These are phyloP conservation scores for Blastobotrys robertii DNA, from an alignment of 805 yeast species.

Conservation along the genomic window DNA sequence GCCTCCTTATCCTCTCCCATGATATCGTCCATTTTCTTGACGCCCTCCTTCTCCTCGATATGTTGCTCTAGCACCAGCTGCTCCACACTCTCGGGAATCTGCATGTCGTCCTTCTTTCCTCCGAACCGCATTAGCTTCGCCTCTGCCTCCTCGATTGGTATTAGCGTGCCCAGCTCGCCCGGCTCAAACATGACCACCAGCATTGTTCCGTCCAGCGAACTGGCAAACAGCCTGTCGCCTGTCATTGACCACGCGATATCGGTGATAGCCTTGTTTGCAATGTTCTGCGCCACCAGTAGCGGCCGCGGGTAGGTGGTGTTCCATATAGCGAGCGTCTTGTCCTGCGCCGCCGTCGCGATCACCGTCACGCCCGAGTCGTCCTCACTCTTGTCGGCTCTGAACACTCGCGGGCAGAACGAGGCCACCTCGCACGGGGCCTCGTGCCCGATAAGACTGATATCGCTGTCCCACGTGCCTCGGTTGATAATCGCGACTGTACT, in stretches of 20 bases:
- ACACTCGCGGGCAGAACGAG: conserved; percentile 39
- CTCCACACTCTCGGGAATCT: conserved; percentile 77
- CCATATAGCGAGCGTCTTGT: conserved; percentile 82
- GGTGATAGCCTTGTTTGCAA: conserved; percentile 68
- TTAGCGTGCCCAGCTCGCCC: conserved; percentile 33
- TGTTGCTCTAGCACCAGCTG: conserved; percentile 67
- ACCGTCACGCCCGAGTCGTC: conserved; percentile 44
- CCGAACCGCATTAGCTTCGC: conserved; percentile 75
- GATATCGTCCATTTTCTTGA: conserved; percentile 33
- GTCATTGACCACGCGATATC: conserved; percentile 85
- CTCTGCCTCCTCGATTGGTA: conserved; percentile 58
- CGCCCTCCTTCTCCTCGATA: conserved; percentile 34
- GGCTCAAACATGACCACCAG: conserved; percentile 54
- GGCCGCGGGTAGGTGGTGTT: conserved; percentile 70
- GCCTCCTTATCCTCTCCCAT: conserved; percentile 27
- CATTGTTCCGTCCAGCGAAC: conserved; percentile 80
- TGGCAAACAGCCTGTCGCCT: conserved; percentile 62
- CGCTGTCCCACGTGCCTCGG: conserved; percentile 58
- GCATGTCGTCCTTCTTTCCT: conserved; percentile 72
- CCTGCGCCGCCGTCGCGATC: conserved; percentile 95
- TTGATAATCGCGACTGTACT: conserved; percentile 50
- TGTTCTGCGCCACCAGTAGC: conserved; percentile 65
- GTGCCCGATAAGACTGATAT: conserved; percentile 56
- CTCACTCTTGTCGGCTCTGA: conserved; percentile 11
- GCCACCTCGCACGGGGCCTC: conserved; percentile 62